These are phyloP conservation scores for Auricularia sp. DNA, from an alignment of 768 basidiomycete species.

Conservation along the genomic window DNA sequence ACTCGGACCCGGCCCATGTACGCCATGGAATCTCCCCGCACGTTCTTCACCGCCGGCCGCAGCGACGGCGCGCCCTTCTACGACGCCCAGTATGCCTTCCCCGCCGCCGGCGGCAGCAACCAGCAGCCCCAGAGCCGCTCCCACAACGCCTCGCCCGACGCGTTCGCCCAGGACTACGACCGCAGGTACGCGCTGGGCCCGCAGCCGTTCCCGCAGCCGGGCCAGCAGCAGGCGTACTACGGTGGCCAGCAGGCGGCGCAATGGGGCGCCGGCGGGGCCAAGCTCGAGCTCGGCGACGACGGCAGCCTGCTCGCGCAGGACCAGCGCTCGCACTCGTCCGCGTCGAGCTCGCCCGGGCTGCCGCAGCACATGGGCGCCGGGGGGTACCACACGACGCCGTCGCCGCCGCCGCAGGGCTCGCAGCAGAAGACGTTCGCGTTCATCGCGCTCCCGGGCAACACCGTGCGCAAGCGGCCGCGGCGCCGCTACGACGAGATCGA, in stretches of 20 bases:
- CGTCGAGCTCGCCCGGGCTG: background rate
- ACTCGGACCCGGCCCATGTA: background rate
- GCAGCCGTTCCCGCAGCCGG: background rate
- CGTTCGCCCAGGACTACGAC: background rate
- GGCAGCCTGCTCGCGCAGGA: background rate
- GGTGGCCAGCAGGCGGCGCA: too few relatives aligned
- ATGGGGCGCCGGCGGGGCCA: background rate
- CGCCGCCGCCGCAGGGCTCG: slow-evolving; percentile 3
- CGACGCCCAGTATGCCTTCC: background rate
- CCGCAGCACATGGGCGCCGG: background rate
- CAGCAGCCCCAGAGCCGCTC: background rate
- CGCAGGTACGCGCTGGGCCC: background rate
- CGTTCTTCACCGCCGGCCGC: background rate
- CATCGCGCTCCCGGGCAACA: slow-evolving; percentile 69
- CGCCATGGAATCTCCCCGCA: background rate
- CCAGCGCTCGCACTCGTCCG: background rate
- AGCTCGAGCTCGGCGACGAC: background rate
- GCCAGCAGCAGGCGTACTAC: too few relatives aligned
- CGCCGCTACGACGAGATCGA: slow-evolving; percentile 92
- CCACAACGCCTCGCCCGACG: background rate
- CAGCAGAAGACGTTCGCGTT: slow-evolving; percentile 65
- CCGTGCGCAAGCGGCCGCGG: slow-evolving; percentile 75
- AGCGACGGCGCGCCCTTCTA: background rate
- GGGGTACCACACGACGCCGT: background rate
- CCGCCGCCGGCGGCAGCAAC: background rate